Percentiles rank a stretch among this genome's conserved stretches.
phyloP scores from a whole-genome alignment of 2,329 filamentous ascomycete species.

The Lachnellula arida region DNA sequence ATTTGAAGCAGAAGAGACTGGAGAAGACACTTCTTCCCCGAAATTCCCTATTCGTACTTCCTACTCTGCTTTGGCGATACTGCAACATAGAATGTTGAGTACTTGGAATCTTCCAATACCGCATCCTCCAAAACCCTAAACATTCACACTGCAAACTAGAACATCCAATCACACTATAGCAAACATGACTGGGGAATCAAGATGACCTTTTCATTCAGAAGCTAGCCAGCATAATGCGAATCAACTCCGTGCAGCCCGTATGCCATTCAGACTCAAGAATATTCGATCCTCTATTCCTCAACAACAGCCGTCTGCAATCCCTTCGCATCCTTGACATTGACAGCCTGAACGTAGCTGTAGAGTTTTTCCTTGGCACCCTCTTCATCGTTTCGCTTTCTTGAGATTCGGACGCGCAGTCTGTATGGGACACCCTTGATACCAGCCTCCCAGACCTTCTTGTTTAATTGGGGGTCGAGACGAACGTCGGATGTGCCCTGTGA shows the following conservation, averaged over 20 bases:
- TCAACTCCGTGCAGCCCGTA: constrained; percentile 27
- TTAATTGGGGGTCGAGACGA: constrained; percentile 95
- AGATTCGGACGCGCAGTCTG: constrained; percentile 97
- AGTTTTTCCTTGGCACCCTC: constrained; percentile 99
- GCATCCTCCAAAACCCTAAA: not conserved
- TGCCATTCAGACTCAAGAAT: constrained; percentile 17
- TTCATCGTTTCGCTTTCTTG: constrained; percentile 99
- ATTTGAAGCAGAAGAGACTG: too few species aligned
- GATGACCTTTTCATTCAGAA: constrained; percentile 31
- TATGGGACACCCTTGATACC: constrained; percentile 98
- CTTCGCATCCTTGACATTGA: constrained; percentile 99
- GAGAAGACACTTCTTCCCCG: too few species aligned
- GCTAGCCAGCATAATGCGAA: constrained; percentile 30
- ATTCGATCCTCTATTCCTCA: constrained; percentile 50
- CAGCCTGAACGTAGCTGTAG: constrained; percentile 99
- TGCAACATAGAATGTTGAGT: not conserved
- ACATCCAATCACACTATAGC: not conserved
- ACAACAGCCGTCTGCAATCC: constrained; percentile 91
- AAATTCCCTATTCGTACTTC: too few species aligned
- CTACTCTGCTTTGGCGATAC: not conserved
- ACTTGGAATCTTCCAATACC: not conserved
- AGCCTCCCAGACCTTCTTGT: constrained; percentile 99
- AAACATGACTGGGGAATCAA: constrained; percentile 8
- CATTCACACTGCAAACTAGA: not conserved
- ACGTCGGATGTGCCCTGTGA: constrained; percentile 89